Base-by-base conservation (phyloP, 2,329 filamentous ascomycete genomes). In the Cladosporium sp. region DNA sequence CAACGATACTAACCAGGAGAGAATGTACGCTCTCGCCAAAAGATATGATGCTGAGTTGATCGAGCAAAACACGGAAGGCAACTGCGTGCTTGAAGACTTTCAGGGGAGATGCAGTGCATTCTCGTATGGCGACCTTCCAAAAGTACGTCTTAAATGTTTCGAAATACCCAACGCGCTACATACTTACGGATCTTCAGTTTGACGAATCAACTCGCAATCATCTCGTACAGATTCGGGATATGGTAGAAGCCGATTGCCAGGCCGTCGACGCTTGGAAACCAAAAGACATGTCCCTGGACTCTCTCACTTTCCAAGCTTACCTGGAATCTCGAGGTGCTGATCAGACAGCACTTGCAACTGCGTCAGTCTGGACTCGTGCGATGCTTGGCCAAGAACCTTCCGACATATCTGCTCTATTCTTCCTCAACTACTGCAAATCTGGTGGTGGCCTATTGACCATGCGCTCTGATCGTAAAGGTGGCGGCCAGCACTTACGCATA, bases 391-490 rank as follows among this genome's bases (percentile, higher is more conserved):
- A 72, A 1, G 74, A 79, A 29, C 70, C 77, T 0, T 52, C 49
- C 1, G 76, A 80, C 11, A 57, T 79, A 4, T 75, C 71, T 6
- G 77, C 78, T 0, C 59, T 78, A 1, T 81, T 67, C 57, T 79
- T 82, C 56, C 66, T 83, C 18, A 69, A 78, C 57, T 80, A 82
- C 63, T 76, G 74, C 67, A 75, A 73, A 55, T 71, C 69, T 9
- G 75, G 76, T 2, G 72, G 72, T 4, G 79, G 80, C 0, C 63
- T 82, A 2, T 51, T 77, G 51, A 66, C 72, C 38, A 77, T 82
- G 71, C 67, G 75, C 0, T 78, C 76, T 1, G 78, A 82, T 56
- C 58, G 66, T 18, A 74, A 76, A 50, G 57, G 71, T 36, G 79
- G 79, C 4, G 79, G 73, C 0, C 77, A 81, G 55, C 71, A 78